phyloP scores from a whole-genome alignment of 192 early-diverging fungal genomes.

The Umbelopsis vinacea region DNA sequence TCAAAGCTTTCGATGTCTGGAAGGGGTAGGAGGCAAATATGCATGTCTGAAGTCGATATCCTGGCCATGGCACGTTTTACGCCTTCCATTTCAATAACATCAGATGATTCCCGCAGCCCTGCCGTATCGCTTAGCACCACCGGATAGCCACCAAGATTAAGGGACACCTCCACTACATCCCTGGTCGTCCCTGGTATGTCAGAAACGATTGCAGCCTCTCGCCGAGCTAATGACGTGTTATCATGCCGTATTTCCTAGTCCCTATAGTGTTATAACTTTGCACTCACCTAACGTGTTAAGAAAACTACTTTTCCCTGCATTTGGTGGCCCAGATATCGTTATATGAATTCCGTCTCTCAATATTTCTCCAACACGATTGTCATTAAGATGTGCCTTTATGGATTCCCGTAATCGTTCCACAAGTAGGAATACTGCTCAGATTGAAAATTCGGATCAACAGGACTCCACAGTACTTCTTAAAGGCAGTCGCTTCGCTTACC shows the following conservation, averaged over 20 bases:
- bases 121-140: conserved; percentile 77
- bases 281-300: conserved; percentile 65
- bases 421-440: background rate
- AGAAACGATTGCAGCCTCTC: conserved; percentile 78
- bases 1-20: conserved; percentile 27
- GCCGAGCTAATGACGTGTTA: conserved; percentile 54
- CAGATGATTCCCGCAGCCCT: conserved; percentile 61
- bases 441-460: background rate
- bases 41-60: conserved; percentile 61
- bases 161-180: conserved; percentile 73
- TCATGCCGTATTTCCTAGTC: background rate
- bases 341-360: conserved; percentile 71
- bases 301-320: conserved; percentile 79
- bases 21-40: conserved; percentile 63
- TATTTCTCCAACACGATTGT: conserved; percentile 72
- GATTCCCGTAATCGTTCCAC: conserved; percentile 25
- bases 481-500: conserved; percentile 36
- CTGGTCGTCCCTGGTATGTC: conserved; percentile 76
- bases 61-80: conserved; percentile 62
- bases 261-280: background rate
- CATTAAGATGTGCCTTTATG: conserved; percentile 57
- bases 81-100: conserved; percentile 72
- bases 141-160: conserved; percentile 79
- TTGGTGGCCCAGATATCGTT: conserved; percentile 76
- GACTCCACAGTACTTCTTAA: background rate